Percentiles rank a stretch among this genome's conserved stretches.
phyloP scores from a whole-genome alignment of 2,329 filamentous ascomycete genomes.

The Penicillium occitanis region DNA sequence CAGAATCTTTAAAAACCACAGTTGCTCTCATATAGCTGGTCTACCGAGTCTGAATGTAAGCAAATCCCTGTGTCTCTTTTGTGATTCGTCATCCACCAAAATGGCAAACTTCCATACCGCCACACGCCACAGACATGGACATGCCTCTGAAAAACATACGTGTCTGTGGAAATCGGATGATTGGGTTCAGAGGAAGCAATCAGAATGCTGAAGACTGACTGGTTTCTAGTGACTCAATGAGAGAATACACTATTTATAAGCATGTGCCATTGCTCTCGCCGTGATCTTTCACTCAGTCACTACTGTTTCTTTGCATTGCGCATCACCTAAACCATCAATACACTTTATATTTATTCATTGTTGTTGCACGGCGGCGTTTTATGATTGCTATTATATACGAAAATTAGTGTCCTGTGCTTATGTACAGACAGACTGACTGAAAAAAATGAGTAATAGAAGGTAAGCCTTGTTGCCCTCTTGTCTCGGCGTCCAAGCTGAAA shows the following conservation, averaged over 20 bases:
- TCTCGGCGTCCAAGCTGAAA: background rate
- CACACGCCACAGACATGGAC: background rate
- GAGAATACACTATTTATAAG: background rate
- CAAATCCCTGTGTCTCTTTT: background rate
- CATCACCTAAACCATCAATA: slow-evolving; percentile 1
- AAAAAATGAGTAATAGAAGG: background rate
- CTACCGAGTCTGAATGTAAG: background rate
- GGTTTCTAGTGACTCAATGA: background rate
- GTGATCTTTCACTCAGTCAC: background rate
- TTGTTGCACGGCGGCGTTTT: background rate
- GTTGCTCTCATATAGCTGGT: background rate
- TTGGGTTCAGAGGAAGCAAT: background rate
- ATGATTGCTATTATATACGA: background rate
- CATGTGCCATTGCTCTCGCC: slow-evolving; percentile 4
- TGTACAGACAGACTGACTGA: background rate
- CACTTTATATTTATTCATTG: background rate
- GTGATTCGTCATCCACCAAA: background rate
- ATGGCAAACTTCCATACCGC: background rate
- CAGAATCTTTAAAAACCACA: background rate
- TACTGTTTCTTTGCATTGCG: slow-evolving; percentile 7
- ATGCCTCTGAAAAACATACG: background rate
- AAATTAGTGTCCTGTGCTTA: background rate
- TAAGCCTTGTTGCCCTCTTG: background rate
- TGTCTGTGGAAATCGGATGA: background rate
- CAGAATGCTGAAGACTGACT: background rate